Conservation (phyloP, 2,329 filamentous ascomycete species). For the Calonectria hawksworthii region DNA sequence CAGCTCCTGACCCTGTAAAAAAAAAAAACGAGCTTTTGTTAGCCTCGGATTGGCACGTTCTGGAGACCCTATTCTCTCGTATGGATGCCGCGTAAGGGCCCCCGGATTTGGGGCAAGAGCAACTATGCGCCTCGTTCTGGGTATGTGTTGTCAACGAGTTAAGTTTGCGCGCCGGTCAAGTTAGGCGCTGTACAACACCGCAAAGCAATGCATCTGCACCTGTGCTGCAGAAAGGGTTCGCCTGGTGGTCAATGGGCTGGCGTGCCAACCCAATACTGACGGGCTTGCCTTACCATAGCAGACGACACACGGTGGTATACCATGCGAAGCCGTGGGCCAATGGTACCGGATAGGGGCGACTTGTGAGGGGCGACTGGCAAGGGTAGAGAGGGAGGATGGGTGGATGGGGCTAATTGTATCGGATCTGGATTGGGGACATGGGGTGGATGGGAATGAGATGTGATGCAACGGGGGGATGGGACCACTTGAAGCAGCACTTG, state of each 20-base stretch:
- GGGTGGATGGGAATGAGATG: conserved; percentile 17
- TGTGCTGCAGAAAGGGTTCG: background rate
- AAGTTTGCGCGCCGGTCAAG: background rate
- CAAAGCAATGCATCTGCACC: background rate
- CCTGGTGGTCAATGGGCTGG: background rate
- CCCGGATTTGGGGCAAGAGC: background rate
- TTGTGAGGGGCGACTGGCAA: background rate
- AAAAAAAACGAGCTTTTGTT: conserved; percentile 4
- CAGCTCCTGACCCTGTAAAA: conserved; percentile 14
- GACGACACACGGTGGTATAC: background rate
- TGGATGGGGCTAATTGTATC: conserved; percentile 20
- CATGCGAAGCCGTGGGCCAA: background rate
- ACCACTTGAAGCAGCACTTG: conserved; percentile 8
- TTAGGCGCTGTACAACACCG: background rate
- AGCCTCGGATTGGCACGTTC: conserved; percentile 13
- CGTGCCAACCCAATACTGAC: background rate
- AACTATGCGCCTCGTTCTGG: background rate
- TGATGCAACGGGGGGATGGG: conserved; percentile 10
- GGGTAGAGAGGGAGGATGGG: background rate
- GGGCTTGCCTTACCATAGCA: background rate
- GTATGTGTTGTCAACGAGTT: background rate
- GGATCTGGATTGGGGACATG: conserved; percentile 19
- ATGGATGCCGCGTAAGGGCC: background rate
- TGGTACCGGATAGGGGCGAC: background rate
- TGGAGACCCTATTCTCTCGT: background rate